A percentile compares a stretch with the other conserved stretches of the same genome.
phyloP scores from a whole-genome alignment of 371 early-diverging fungal species.

The Parasitella parasitica region DNA sequence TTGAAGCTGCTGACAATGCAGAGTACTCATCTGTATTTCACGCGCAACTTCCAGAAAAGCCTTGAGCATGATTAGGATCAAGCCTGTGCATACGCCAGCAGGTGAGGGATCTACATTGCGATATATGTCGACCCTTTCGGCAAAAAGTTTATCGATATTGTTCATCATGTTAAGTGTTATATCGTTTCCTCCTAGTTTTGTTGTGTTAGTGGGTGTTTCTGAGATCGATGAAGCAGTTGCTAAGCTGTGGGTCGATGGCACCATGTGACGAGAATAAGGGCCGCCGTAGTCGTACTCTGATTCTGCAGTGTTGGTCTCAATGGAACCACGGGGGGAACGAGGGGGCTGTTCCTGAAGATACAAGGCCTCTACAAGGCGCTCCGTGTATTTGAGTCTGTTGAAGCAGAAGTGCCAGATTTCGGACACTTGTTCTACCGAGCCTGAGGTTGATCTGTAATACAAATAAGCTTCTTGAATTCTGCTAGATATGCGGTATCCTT shows the following conservation, averaged over 20 bases:
- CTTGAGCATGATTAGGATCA: constrained; percentile 63
- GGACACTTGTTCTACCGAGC: constrained; percentile 15
- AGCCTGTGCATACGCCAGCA: constrained; percentile 46
- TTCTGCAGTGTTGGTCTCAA: constrained; percentile 20
- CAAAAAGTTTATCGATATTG: constrained; percentile 71
- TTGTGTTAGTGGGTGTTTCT: background rate
- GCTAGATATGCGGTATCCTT: constrained; percentile 27
- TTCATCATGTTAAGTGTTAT: constrained; percentile 48
- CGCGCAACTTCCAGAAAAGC: constrained; percentile 59
- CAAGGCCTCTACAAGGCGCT: constrained; percentile 24
- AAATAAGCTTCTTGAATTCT: constrained; percentile 28
- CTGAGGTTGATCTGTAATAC: background rate
- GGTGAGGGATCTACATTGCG: constrained; percentile 58
- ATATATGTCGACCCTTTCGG: constrained; percentile 66
- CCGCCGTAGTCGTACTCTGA: constrained; percentile 10
- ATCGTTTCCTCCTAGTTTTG: constrained; percentile 17
- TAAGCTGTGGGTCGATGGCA: constrained; percentile 33
- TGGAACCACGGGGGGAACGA: background rate
- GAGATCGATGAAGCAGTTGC: constrained; percentile 22
- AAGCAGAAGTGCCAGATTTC: constrained; percentile 22
- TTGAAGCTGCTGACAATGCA: constrained; percentile 60
- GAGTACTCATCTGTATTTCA: constrained; percentile 40
- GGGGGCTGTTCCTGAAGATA: constrained; percentile 17
- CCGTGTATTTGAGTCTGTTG: constrained; percentile 21
- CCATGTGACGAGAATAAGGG: constrained; percentile 11